Percentiles rank a stretch among this genome's conserved stretches.
Evolutionary conservation across 768 basidiomycete genomes (phyloP).

Genomic region (Trametes gibbosa): DNA sequence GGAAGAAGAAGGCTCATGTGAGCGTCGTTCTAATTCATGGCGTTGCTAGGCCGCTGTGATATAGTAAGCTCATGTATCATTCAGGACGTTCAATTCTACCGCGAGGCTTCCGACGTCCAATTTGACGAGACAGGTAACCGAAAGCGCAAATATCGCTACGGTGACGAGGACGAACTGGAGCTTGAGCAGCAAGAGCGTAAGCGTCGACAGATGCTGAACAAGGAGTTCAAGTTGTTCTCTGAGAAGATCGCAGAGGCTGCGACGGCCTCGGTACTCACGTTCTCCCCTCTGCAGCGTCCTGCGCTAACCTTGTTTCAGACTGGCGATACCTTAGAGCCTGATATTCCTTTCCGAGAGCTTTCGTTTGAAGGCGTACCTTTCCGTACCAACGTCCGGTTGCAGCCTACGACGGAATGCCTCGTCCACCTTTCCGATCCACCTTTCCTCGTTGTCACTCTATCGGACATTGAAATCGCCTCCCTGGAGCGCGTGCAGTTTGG

Average conservation of each 20-base stretch:
- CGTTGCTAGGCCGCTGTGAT: neutral
- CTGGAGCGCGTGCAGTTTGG: conserved; percentile 96
- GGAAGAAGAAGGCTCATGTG: conserved; percentile 96
- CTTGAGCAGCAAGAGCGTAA: conserved; percentile 97
- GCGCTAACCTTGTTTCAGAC: conserved; percentile 39
- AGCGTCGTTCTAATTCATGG: conserved; percentile 26
- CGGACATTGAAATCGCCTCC: conserved; percentile 95
- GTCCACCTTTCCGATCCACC: conserved; percentile 94
- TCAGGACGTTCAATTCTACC: conserved; percentile 96
- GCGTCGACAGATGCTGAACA: conserved; percentile 84
- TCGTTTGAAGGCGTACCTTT: conserved; percentile 97
- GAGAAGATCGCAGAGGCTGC: conserved; percentile 89
- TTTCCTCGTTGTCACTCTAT: conserved; percentile 91
- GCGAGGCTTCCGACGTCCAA: conserved; percentile 95
- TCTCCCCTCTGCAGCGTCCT: neutral
- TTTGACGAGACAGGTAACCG: conserved; percentile 99
- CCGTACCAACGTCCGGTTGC: conserved; percentile 90
- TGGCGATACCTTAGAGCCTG: conserved; percentile 86
- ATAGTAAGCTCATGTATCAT: conserved; percentile 3
- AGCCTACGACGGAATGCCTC: conserved; percentile 95
- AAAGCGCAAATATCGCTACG: conserved; percentile 94
- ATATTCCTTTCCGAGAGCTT: conserved; percentile 95
- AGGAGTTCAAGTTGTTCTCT: conserved; percentile 90
- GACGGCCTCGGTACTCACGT: conserved; percentile 60
- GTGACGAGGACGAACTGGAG: conserved; percentile 98